Evolutionary conservation across 768 basidiomycete genomes (phyloP), one percentile per base, ranked within the genome.

Genomic region (Collybia sordida): DNA sequence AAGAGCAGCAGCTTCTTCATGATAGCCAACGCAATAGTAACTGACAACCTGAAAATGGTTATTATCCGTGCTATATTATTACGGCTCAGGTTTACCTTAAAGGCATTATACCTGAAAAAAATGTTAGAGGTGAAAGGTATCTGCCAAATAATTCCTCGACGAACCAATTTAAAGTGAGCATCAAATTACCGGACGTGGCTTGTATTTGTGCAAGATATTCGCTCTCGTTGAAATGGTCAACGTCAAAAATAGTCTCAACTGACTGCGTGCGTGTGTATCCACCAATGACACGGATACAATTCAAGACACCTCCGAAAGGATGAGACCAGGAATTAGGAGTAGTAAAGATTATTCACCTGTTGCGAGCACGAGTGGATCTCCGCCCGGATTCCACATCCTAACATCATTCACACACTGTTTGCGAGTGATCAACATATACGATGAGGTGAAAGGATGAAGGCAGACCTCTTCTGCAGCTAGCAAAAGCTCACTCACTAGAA

Each of bases 221-320:
- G 7, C 57, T 64, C 62, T 89, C 86, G 17, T 70, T 71, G 63
- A 84, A 86, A 0, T 67, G 70, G 6, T 81, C 79, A 0, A 81
- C 84, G 57, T 86, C 81, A 57, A 88, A 85, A 2, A 78, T 69
- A 3, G 77, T 81, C 6, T 77, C 74, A 5, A 72, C 69, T 0
- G 79, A 78, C 2, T 67, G 61, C 1, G 75, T 72, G 47, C 69
- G 55, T 0, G 85, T 88, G 51, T 79, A 77, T 23, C 86, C 86
- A 11, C 80, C 82, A 14, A 87, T 64, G 3, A 80, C 85, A 31
- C 85, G 81, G 45, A 86, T 74, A 52, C 80, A 83, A 51, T 82
- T 87, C 37, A 86, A 60, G n/a, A 81, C 65, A 35, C 77, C 83
- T 82, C 31, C 19, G 42, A 8, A 27, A 27, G 14, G 42, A 42